These are phyloP conservation scores for Acanthamoeba triangularis DNA, from an alignment of 208 protist species.

Conservation along the genomic window DNA sequence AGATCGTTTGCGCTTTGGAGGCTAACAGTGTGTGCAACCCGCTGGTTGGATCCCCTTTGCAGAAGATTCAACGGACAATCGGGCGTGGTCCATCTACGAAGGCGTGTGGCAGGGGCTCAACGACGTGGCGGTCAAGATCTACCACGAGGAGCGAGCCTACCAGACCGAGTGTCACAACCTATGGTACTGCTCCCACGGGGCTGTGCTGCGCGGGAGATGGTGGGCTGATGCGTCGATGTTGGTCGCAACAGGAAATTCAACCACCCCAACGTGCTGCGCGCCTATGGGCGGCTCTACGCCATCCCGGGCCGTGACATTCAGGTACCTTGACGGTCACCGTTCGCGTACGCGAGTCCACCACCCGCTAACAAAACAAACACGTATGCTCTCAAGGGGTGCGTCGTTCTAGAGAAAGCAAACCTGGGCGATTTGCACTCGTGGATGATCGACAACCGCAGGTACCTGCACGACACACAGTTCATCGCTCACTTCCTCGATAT, in stretches of 20 bases:
- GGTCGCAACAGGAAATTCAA: constrained; percentile 7
- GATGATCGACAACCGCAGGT: constrained; percentile 16
- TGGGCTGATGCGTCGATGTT: neutral
- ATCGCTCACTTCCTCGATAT: constrained; percentile 33
- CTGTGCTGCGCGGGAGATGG: neutral
- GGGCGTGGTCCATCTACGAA: constrained; percentile 32
- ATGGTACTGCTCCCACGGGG: neutral
- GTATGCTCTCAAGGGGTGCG: neutral
- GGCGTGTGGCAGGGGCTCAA: neutral
- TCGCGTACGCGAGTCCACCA: neutral
- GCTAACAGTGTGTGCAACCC: neutral
- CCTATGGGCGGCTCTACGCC: constrained; percentile 10
- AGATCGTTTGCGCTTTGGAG: too few relatives aligned
- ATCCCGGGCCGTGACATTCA: constrained; percentile 15
- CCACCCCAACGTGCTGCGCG: neutral
- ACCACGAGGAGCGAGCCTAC: constrained; percentile 32
- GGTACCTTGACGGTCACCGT: neutral
- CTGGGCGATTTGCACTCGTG: constrained; percentile 54
- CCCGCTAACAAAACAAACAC: neutral
- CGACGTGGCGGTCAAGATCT: constrained; percentile 21
- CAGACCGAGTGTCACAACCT: constrained; percentile 24
- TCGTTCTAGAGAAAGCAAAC: constrained; percentile 34
- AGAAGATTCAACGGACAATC: neutral
- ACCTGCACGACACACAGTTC: constrained; percentile 54
- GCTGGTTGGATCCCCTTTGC: neutral